Base-by-base conservation (phyloP, 352 stramenopile species). In the Phytopythium ostracodes region DNA sequence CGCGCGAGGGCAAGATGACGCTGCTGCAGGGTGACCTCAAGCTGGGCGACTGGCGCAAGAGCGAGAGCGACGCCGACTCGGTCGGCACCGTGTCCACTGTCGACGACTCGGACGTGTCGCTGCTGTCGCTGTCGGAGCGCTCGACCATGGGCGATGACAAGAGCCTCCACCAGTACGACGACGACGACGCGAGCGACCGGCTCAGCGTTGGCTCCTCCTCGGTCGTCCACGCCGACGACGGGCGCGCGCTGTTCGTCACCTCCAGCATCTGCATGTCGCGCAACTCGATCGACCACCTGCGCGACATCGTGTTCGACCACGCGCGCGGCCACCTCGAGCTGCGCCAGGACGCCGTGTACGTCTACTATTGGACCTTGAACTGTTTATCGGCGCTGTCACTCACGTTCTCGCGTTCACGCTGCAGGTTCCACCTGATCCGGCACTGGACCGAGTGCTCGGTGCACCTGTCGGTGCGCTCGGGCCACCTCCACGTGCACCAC, bases 191-290 rank as follows among this genome's bases (percentile, higher is more conserved):
- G 27, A 22, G 35, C 38, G 31, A 36, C 51, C 22, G 36, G 9
- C 9, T 14, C 0, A 43, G 55, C 44, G 44, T 29, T 10, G n/a
- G 11, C 1, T 51, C n/a, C 8, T 31, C 38, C 38, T 44, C 38
- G 22, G 29, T 53, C 25, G 55, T 63, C 20, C 57, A 47, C 44
- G 33, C 36, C 31, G 31, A 56, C 25, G 55, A 56, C 25, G 55
- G 50, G 18, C 22, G 47, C 36, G 59, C 38, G 22, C 38, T 59
- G 14, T 51, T 65, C 27, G 36, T 63, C 33, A 54, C 51, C n/a
- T 70, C 49, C 47, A 73, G 65, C 35, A 65, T 73, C 22, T 71
- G 58, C 56, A 70, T 73, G 61, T 71, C 68, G 4, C 65, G 59
- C 12, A 58, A 44, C 62, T 66, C 66, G 22, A 56, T 49, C 31